Evolutionary conservation across 1,139 yeast species (phyloP), one percentile per base, ranked within the genome.

Genomic region (Protomyces gravidus): DNA sequence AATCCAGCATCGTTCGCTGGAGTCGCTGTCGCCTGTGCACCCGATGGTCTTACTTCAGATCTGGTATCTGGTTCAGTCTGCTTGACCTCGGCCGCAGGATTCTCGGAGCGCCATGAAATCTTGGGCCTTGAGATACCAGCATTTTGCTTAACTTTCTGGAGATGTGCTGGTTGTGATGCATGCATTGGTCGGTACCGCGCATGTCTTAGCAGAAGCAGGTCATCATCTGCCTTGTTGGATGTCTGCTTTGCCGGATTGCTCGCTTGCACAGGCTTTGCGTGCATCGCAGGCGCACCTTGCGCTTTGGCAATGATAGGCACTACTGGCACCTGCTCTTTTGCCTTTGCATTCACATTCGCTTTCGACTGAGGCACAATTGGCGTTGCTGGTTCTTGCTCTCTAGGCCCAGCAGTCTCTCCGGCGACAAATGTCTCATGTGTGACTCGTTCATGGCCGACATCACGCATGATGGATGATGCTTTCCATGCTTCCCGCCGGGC

Each of bases 401-500:
- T 28, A 2, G 42, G 42, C 17, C 9, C 21, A n/a, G 21, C 42
- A 2, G 11, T 15, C 5, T 36, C 25, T 5, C 7, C 17, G 21
- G 9, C 21, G 17, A 36, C 42, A 17, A 36, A 36, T 17, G 42
- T 15, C n/a, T 36, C 23, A 4, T 15, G 9, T 2, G 42, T 36
- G 23, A 25, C 17, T 15, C 58, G 23, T 15, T 45, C 47, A 15
- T 45, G 36, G 17, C 58, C 58, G 11, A 46, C 51, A 11, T 46
- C 23, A 5, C 58, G 45, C 28, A 53, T 15, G 6, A 53, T 39
- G 6, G 58, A 45, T 3, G 58, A 53, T 4, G 58, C 48, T 19
- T 46, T 30, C 58, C 58, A 53, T 26, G 27, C 40, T 1, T 32
- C 51, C n/a, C 36, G 46, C 11, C 51, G n/a, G 3, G 50, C 58